Evolutionary conservation across 2,329 filamentous ascomycete genomes (phyloP).

Genomic region (Nothopassalora personata): DNA sequence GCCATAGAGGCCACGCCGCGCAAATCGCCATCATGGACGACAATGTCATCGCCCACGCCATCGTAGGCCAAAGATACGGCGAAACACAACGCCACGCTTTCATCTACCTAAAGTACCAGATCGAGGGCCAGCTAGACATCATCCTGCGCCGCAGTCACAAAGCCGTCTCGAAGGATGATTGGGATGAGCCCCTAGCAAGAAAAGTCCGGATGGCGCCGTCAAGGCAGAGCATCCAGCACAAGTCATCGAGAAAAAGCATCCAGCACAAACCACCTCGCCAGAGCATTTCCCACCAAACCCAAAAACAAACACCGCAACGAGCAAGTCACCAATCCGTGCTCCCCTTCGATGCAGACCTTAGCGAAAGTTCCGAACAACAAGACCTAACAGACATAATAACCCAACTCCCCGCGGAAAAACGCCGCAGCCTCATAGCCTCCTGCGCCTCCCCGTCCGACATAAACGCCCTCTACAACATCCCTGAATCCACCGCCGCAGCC

Average conservation of each 20-base stretch:
- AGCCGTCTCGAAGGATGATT: not conserved
- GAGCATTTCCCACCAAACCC: not conserved
- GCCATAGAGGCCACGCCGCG: conserved; percentile 4
- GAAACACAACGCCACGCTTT: not conserved
- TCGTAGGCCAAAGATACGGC: not conserved
- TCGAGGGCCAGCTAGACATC: conserved; percentile 1
- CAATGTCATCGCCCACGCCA: no score
- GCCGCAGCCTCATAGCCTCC: no score
- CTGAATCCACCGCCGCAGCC: no score
- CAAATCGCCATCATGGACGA: conserved; percentile 11
- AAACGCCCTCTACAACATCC: no score
- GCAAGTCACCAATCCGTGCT: no score
- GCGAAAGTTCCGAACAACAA: no score
- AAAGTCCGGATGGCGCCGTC: not conserved
- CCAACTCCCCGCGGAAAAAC: no score
- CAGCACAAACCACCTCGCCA: not conserved
- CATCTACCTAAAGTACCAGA: not conserved
- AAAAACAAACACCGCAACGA: no score
- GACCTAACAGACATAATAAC: no score
- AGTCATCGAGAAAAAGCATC: no score
- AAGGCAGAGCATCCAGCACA: not conserved
- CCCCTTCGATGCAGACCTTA: no score
- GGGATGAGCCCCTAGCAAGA: not conserved
- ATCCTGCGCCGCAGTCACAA: not conserved
- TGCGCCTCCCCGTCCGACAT: no score